phyloP scores from a whole-genome alignment of 768 basidiomycete species.

The Lactarius evosmus region DNA sequence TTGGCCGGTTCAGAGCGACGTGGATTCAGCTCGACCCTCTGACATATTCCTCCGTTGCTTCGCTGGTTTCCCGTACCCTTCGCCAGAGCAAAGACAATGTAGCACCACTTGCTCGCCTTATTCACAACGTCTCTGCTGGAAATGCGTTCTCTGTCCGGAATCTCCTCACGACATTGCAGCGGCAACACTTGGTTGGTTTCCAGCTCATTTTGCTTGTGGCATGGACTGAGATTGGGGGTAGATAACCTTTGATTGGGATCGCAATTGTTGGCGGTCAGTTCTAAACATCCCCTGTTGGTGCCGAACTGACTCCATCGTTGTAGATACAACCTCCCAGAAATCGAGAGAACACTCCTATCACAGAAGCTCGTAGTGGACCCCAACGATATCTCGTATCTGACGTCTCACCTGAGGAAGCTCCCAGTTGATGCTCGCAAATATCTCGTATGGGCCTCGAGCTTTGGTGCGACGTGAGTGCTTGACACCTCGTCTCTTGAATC shows the following conservation, averaged over 20 bases:
- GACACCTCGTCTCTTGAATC: background rate
- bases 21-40: conserved; percentile 69
- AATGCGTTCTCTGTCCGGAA: conserved; percentile 70
- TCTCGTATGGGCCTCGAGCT: conserved; percentile 68
- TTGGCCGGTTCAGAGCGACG: conserved; percentile 52
- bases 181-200: conserved; percentile 56
- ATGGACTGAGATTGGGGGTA: conserved; percentile 30
- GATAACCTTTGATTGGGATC: conserved; percentile 65
- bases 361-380: conserved; percentile 54
- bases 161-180: conserved; percentile 58
- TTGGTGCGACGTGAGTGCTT: conserved; percentile 60
- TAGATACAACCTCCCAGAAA: conserved; percentile 55
- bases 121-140: conserved; percentile 57
- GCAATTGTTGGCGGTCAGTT: conserved; percentile 63
- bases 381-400: conserved; percentile 59
- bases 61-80: conserved; percentile 60
- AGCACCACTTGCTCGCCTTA: conserved; percentile 49
- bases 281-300: background rate
- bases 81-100: conserved; percentile 58
- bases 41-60: conserved; percentile 51
- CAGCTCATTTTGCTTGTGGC: background rate
- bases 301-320: background rate
- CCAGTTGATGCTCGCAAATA: conserved; percentile 64
- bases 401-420: conserved; percentile 55
- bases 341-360: conserved; percentile 52